Evolutionary conservation across 139 green algal species (phyloP).

Genomic region (Micromonas pusilla): DNA sequence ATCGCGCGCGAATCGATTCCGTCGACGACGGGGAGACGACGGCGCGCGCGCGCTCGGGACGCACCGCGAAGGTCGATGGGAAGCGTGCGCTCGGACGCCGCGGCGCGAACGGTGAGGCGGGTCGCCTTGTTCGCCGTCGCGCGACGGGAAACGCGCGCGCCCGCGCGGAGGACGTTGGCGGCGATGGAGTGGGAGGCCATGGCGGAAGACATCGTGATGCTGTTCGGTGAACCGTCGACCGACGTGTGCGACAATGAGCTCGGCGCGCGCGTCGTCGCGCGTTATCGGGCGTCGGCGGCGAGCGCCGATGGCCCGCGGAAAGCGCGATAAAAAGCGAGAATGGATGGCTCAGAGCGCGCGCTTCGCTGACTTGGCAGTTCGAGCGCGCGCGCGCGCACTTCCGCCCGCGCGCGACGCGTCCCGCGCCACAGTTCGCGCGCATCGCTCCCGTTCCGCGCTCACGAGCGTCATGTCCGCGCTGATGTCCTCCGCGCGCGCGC

Average conservation of each 20-base stretch:
- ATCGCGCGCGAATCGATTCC: background rate
- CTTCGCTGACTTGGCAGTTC: background rate
- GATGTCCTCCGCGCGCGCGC: too few relatives aligned
- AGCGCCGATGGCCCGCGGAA: too few relatives aligned
- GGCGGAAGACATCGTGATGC: background rate
- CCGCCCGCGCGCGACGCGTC: too few relatives aligned
- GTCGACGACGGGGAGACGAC: too few relatives aligned
- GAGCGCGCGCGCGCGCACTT: too few relatives aligned
- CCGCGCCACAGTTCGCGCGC: too few relatives aligned
- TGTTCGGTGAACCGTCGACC: background rate
- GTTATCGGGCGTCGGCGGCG: background rate
- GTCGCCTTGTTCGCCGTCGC: too few relatives aligned
- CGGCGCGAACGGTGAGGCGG: background rate
- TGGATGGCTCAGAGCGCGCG: background rate
- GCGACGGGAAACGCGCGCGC: too few relatives aligned
- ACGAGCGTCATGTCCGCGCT: too few relatives aligned
- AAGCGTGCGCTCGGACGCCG: background rate
- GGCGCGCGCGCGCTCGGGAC: background rate
- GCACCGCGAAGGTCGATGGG: conserved; percentile 19
- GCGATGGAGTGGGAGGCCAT: background rate
- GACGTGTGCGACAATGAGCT: background rate
- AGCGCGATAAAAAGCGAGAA: too few relatives aligned
- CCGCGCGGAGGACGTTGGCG: background rate
- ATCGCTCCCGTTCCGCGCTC: too few relatives aligned
- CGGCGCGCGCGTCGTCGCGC: background rate